Percentiles rank a stretch among this genome's conserved stretches.
Conservation (phyloP, 192 early-diverging fungal species). For the Chytriomyces sp. region DNA sequence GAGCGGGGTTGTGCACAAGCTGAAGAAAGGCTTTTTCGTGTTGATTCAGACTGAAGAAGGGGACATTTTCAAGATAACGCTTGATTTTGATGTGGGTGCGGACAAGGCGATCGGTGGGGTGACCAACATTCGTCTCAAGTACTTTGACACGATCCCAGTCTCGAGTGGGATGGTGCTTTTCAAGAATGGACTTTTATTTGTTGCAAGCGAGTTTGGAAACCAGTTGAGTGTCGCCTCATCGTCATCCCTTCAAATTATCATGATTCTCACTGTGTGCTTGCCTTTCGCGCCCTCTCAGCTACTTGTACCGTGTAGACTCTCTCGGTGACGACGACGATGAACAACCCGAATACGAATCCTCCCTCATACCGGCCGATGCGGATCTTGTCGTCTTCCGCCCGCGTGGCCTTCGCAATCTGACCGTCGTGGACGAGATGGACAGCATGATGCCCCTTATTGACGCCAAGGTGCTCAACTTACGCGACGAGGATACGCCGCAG, state of each 20-base stretch:
- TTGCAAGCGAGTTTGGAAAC: conserved; percentile 87
- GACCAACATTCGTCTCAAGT: conserved; percentile 78
- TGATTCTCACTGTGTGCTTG: too few relatives aligned
- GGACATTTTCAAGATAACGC: conserved; percentile 91
- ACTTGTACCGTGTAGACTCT: conserved; percentile 90
- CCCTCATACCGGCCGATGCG: conserved; percentile 63
- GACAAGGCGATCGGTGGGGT: conserved; percentile 54
- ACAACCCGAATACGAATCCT: conserved; percentile 71
- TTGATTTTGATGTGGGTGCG: conserved; percentile 70
- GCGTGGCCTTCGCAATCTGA: conserved; percentile 77
- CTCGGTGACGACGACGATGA: conserved; percentile 90
- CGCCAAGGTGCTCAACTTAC: conserved; percentile 83
- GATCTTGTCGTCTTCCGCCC: conserved; percentile 69
- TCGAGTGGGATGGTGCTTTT: conserved; percentile 79
- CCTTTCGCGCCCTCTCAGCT: conserved; percentile 44
- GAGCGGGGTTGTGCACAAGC: conserved; percentile 83
- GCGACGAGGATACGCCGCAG: conserved; percentile 91
- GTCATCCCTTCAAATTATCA: neutral
- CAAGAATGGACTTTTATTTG: conserved; percentile 93
- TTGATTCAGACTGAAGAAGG: conserved; percentile 89
- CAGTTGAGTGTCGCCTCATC: conserved; percentile 59
- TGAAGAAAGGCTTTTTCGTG: conserved; percentile 90
- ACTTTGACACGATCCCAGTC: conserved; percentile 93
- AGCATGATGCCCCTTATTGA: conserved; percentile 80
- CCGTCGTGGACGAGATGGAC: conserved; percentile 90